Evolutionary conservation across 78 protist genomes (phyloP).

Genomic region (Polysphondylium violaceum): DNA sequence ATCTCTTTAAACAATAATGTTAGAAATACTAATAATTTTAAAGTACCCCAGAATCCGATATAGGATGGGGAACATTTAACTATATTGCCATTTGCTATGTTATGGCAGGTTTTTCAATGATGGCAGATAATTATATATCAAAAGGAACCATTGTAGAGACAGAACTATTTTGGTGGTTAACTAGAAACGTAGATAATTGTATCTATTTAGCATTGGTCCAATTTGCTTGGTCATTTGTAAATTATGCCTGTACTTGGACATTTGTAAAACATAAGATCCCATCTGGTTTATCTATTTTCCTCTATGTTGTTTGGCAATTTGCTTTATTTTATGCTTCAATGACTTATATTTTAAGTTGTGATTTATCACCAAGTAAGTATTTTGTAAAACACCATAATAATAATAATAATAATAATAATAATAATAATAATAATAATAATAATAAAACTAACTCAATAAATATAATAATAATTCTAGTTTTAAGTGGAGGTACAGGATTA

Average conservation of each 20-base stretch:
- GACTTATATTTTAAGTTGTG: constrained; percentile 16
- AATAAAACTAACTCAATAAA: neutral
- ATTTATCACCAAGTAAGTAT: constrained; percentile 75
- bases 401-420: neutral
- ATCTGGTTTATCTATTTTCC: neutral
- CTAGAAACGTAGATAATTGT: neutral
- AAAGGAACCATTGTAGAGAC: constrained; percentile 27
- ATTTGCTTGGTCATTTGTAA: constrained; percentile 25
- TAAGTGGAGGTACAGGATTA: constrained; percentile 72
- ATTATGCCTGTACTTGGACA: constrained; percentile 14
- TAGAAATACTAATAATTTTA: neutral
- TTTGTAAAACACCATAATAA: neutral
- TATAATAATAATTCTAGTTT: neutral
- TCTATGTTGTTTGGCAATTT: constrained; percentile 54
- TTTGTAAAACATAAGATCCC: constrained; percentile 32
- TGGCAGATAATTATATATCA: constrained; percentile 40
- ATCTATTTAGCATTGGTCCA: neutral
- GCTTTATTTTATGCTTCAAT: constrained; percentile 6
- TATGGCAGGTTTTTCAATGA: constrained; percentile 73
- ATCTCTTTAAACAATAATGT: neutral
- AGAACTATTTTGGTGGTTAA: constrained; percentile 28
- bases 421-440: neutral
- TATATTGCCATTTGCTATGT: constrained; percentile 66
- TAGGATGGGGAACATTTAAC: constrained; percentile 71
- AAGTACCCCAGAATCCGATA: constrained; percentile 48